Percentiles rank a stretch among this genome's conserved stretches.
Evolutionary conservation across 768 basidiomycete species (phyloP).

Genomic region (Trametes cinnabarina): DNA sequence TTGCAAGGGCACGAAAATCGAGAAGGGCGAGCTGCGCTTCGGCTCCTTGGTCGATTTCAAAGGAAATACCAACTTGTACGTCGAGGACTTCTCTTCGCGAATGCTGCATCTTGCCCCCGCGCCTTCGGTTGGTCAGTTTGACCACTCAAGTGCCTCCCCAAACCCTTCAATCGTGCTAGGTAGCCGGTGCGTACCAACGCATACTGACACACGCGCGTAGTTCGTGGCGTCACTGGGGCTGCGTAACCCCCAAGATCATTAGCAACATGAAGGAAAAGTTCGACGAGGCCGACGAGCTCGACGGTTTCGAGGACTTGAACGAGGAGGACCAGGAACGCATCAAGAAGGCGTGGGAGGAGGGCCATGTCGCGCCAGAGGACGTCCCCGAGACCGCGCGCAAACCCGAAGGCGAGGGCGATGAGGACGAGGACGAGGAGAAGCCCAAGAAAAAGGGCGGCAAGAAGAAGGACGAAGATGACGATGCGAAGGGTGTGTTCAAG

Average conservation of each 20-base stretch:
- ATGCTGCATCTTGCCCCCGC: not conserved
- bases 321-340: slow-evolving; percentile 72
- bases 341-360: slow-evolving; percentile 69
- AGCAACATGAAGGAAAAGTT: slow-evolving; percentile 66
- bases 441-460: slow-evolving; percentile 27
- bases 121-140: not conserved
- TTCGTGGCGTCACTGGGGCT: slow-evolving; percentile 91
- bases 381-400: slow-evolving; percentile 74
- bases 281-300: slow-evolving; percentile 62
- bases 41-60: slow-evolving; percentile 73
- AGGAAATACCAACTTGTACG: slow-evolving; percentile 68
- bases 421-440: slow-evolving; percentile 41
- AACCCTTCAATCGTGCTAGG: no score
- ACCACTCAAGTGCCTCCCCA: no score
- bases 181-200: not conserved
- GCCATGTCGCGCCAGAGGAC: slow-evolving; percentile 80
- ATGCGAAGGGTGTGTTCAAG: slow-evolving; percentile 30
- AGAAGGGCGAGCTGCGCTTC: slow-evolving; percentile 70
- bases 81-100: slow-evolving; percentile 14
- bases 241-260: slow-evolving; percentile 67
- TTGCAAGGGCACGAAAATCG: slow-evolving; percentile 60
- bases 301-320: slow-evolving; percentile 77
- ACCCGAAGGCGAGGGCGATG: slow-evolving; percentile 41
- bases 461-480: slow-evolving; percentile 29
- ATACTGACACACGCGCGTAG: slow-evolving; percentile 34